These are phyloP conservation scores for Dendrobium officinale DNA, from an alignment of 106 monocot species.

Conservation along the genomic window DNA sequence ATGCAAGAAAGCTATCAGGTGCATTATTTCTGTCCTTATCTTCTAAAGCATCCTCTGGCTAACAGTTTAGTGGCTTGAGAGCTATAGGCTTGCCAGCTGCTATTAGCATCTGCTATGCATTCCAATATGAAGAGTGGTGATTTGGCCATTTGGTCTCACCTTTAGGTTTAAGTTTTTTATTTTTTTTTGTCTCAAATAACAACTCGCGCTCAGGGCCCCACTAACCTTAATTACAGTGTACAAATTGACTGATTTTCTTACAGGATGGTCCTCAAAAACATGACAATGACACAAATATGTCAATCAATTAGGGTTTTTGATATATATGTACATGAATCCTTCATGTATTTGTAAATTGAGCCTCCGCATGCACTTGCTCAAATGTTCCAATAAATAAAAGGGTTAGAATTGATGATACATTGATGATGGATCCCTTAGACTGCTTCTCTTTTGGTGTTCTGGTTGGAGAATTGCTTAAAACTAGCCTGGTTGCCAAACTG, in stretches of 20 bases:
- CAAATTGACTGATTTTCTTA: background rate
- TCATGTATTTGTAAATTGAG: background rate
- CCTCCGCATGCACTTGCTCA: background rate
- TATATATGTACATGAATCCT: background rate
- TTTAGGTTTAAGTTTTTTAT: background rate
- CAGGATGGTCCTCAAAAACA: background rate
- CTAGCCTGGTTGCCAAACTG: background rate
- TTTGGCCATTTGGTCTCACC: background rate
- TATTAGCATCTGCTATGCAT: background rate
- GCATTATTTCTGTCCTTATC: background rate
- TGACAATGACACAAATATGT: background rate
- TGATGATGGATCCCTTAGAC: background rate
- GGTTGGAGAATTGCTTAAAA: background rate
- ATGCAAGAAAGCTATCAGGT: conserved; percentile 94
- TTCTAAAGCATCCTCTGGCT: background rate
- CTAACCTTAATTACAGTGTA: background rate
- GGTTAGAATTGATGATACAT: background rate
- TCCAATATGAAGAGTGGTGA: background rate
- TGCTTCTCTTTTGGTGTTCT: background rate
- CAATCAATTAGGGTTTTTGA: background rate
- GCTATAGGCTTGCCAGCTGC: background rate
- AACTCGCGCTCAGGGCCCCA: background rate
- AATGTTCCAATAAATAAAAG: background rate
- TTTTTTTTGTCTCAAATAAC: background rate
- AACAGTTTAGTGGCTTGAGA: background rate